Evolutionary conservation across 139 green algal genomes (phyloP).

Genomic region (Micromonas commoda): DNA sequence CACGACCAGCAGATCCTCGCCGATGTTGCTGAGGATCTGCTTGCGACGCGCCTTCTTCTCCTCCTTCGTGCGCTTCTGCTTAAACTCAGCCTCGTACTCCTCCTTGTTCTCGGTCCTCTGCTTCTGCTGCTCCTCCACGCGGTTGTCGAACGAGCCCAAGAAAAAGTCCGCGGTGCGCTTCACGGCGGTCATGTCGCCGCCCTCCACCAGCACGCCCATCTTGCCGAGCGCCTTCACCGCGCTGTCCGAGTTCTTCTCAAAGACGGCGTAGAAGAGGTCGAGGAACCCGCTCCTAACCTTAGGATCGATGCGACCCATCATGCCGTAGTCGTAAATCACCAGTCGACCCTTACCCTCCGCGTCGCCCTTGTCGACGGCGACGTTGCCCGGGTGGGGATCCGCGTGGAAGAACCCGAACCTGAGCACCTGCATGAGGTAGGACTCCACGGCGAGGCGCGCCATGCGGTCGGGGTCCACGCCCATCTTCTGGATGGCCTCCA

Average conservation of each 20-base stretch:
- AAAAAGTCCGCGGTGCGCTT: constrained; percentile 93
- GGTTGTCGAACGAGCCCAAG: constrained; percentile 75
- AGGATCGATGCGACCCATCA: constrained; percentile 61
- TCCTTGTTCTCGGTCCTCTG: constrained; percentile 42
- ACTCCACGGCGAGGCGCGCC: constrained; percentile 77
- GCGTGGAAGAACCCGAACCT: constrained; percentile 90
- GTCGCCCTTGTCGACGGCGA: constrained; percentile 59
- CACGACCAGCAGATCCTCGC: constrained; percentile 91
- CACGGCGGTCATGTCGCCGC: constrained; percentile 77
- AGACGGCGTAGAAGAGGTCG: constrained; percentile 96
- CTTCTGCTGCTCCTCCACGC: constrained; percentile 46
- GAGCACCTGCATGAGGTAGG: constrained; percentile 92
- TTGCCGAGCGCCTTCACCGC: constrained; percentile 71
- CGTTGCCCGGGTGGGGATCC: constrained; percentile 90
- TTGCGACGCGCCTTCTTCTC: constrained; percentile 33
- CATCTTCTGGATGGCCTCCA: constrained; percentile 61
- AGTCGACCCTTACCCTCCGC: constrained; percentile 12
- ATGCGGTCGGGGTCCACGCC: constrained; percentile 80
- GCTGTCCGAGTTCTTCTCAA: constrained; percentile 76
- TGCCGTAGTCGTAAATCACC: constrained; percentile 95
- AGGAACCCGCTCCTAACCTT: constrained; percentile 76
- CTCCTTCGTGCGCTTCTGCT: constrained; percentile 55
- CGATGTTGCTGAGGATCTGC: constrained; percentile 57
- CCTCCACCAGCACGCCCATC: constrained; percentile 87
- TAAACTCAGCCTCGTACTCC: constrained; percentile 56